Evolutionary conservation across 768 basidiomycete species (phyloP).

Genomic region (Leccinum arenicola): DNA sequence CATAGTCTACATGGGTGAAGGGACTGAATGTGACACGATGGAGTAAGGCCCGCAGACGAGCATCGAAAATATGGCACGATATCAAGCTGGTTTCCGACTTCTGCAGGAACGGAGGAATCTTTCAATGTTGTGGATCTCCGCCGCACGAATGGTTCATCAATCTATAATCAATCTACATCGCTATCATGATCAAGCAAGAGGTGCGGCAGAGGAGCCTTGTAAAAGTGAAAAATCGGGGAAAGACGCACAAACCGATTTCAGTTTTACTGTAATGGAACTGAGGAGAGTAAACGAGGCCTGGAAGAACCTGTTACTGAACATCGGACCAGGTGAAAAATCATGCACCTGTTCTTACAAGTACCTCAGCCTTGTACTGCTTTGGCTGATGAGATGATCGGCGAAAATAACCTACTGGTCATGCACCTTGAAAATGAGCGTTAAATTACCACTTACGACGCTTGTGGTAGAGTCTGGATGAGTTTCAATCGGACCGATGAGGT

Average conservation of each 20-base stretch:
- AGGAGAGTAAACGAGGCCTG: not conserved
- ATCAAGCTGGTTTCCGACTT: conserved; percentile 12
- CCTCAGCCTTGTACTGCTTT: not conserved
- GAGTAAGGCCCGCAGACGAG: conserved; percentile 34
- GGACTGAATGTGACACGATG: conserved; percentile 40
- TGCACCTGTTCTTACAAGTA: not conserved
- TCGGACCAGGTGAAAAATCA: not conserved
- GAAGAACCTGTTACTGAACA: not conserved
- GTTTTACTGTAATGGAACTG: not conserved
- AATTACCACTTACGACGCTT: not conserved
- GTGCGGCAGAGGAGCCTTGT: not conserved
- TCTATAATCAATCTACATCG: not conserved
- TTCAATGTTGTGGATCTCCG: not conserved
- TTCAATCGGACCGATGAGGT: not conserved
- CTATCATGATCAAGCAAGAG: not conserved
- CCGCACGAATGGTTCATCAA: not conserved
- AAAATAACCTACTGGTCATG: not conserved
- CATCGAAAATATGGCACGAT: conserved; percentile 53
- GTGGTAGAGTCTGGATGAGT: not conserved
- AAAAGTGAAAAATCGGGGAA: conserved; percentile 2
- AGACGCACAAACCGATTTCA: not conserved
- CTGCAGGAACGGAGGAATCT: not conserved
- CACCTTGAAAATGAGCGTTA: not conserved
- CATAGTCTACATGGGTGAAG: conserved; percentile 22
- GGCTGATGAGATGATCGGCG: not conserved